Conservation (phyloP, 768 basidiomycete genomes). For the Coprinellus aureogranulatus region DNA sequence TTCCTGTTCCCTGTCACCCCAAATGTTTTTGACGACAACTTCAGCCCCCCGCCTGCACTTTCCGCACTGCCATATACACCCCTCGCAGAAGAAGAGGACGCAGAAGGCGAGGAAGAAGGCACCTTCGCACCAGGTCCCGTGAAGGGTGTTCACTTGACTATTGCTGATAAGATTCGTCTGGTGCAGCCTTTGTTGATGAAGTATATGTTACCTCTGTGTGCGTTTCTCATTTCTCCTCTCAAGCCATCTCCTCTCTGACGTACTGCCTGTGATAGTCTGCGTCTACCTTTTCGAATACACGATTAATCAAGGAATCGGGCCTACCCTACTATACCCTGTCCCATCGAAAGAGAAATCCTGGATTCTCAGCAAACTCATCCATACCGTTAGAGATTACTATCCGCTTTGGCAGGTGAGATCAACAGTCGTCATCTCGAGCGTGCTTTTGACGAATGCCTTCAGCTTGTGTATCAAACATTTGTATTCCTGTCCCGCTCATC, state of each 20-base stretch:
- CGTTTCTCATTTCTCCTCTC: slow-evolving; percentile 30
- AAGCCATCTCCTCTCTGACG: background rate
- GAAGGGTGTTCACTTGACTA: slow-evolving; percentile 52
- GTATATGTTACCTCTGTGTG: slow-evolving; percentile 94
- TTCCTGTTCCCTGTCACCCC: slow-evolving; percentile 45
- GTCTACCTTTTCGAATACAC: slow-evolving; percentile 77
- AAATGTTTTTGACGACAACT: slow-evolving; percentile 36
- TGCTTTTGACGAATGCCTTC: background rate
- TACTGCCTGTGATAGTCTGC: slow-evolving; percentile 25
- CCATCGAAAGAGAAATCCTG: slow-evolving; percentile 60
- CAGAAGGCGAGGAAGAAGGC: slow-evolving; percentile 42
- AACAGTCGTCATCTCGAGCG: slow-evolving; percentile 1
- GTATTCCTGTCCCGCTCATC: slow-evolving; percentile 94
- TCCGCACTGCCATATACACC: slow-evolving; percentile 43
- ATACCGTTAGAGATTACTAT: slow-evolving; percentile 88
- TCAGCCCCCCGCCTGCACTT: slow-evolving; percentile 27
- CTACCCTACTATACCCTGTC: slow-evolving; percentile 85
- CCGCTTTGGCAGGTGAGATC: slow-evolving; percentile 82
- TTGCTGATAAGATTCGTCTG: slow-evolving; percentile 75
- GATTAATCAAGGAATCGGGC: slow-evolving; percentile 91
- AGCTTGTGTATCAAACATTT: slow-evolving; percentile 86
- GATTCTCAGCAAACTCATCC: slow-evolving; percentile 73
- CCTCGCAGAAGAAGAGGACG: slow-evolving; percentile 40
- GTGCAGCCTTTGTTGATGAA: slow-evolving; percentile 73
- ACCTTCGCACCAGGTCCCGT: slow-evolving; percentile 35